A percentile compares a stretch with the other conserved stretches of the same genome.
These are phyloP conservation scores for Pichia sp. DNA, from an alignment of 1,139 yeast species.

Conservation along the genomic window DNA sequence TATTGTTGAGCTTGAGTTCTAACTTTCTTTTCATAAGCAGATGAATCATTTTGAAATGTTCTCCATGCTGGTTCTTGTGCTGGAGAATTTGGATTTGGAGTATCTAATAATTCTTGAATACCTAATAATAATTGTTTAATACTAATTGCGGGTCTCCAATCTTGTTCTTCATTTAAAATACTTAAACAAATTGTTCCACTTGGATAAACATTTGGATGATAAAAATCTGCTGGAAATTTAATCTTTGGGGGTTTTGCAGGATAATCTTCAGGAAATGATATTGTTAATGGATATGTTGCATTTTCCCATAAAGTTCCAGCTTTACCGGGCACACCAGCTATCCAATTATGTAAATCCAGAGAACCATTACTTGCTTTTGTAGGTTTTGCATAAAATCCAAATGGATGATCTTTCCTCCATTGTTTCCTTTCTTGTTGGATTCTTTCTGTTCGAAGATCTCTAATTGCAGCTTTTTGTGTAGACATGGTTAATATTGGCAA, in stretches of 20 bases:
- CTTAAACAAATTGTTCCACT: slow-evolving; percentile 93
- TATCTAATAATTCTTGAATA: slow-evolving; percentile 81
- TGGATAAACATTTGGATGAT: slow-evolving; percentile 96
- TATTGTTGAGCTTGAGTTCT: slow-evolving; percentile 76
- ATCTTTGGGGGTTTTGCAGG: slow-evolving; percentile 97
- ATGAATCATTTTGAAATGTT: slow-evolving; percentile 64
- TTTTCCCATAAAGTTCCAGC: slow-evolving; percentile 81
- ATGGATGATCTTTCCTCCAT: slow-evolving; percentile 98
- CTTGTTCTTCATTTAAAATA: slow-evolving; percentile 90
- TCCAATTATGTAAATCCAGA: slow-evolving; percentile 80
- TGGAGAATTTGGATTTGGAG: slow-evolving; percentile 92
- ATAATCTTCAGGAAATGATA: slow-evolving; percentile 80
- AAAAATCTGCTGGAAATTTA: slow-evolving; percentile 78
- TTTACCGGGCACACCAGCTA: slow-evolving; percentile 94
- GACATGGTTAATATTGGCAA: slow-evolving; percentile 16
- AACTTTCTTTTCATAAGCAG: slow-evolving; percentile 68
- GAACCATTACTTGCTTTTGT: slow-evolving; percentile 70
- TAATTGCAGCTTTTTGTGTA: background rate
- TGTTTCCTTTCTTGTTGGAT: slow-evolving; percentile 87
- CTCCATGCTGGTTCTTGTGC: slow-evolving; percentile 97
- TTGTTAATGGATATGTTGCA: slow-evolving; percentile 81
- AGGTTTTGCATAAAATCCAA: slow-evolving; percentile 94
- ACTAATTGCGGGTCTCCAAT: slow-evolving; percentile 97
- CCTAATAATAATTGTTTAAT: slow-evolving; percentile 86
- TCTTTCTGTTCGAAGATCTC: slow-evolving; percentile 63